Percentiles rank a stretch among this genome's conserved stretches.
Evolutionary conservation across 345 rosid species (phyloP).

Genomic region (Chamaenerion angustifolium): DNA sequence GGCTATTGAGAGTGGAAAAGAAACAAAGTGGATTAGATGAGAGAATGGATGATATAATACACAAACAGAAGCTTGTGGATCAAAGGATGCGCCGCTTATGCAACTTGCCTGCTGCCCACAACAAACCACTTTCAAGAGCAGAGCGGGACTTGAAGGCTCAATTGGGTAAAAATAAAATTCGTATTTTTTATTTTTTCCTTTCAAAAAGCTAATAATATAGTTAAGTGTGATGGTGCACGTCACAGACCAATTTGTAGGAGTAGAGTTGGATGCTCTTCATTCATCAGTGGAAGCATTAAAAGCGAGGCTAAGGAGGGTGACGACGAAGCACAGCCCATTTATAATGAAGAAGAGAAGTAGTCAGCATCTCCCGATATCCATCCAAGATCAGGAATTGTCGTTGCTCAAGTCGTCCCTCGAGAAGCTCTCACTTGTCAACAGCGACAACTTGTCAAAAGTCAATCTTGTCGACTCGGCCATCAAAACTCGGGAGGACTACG

Average conservation of each 20-base stretch:
- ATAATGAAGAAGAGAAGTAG: too few relatives aligned
- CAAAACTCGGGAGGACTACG: conserved; percentile 29
- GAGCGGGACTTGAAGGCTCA: conserved; percentile 72
- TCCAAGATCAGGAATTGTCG: conserved; percentile 42
- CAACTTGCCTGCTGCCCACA: conserved; percentile 60
- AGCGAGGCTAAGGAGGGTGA: conserved; percentile 50
- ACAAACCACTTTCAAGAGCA: conserved; percentile 79
- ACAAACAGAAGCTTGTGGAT: conserved; percentile 40
- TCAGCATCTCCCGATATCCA: conserved; percentile 14
- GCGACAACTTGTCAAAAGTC: conserved; percentile 51
- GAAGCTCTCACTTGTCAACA: conserved; percentile 59
- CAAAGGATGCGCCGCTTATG: conserved; percentile 47
- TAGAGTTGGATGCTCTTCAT: conserved; percentile 60
- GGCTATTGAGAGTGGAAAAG: conserved; percentile 51
- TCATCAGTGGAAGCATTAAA: conserved; percentile 53
- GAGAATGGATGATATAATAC: conserved; percentile 34
- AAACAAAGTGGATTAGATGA: conserved; percentile 47
- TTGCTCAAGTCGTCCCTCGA: conserved; percentile 52
- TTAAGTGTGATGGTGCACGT: too few relatives aligned
- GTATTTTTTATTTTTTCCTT: background rate
- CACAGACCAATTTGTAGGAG: conserved; percentile 61
- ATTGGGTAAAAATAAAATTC: conserved; percentile 34
- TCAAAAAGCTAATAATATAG: too few relatives aligned
- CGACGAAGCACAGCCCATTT: conserved; percentile 18
- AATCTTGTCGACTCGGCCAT: conserved; percentile 56